Base-by-base conservation (phyloP, 208 protist species). In the Crithidia fasciculata region DNA sequence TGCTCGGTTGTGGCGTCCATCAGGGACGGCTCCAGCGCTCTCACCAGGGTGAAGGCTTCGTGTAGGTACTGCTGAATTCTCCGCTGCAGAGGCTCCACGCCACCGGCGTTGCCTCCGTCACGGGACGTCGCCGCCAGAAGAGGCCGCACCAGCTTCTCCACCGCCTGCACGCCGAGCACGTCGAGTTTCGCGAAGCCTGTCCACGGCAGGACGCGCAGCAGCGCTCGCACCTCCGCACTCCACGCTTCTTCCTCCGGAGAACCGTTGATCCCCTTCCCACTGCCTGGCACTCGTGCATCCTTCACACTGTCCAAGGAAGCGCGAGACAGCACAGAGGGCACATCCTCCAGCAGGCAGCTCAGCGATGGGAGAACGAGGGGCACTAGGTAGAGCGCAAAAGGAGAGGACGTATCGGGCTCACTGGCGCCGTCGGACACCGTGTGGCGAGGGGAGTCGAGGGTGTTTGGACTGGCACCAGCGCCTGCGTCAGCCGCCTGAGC, bases 201-300 rank as follows among this genome's bases (percentile, higher is more conserved):
- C 74, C 66, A 74, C 18, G 67, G 74, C 28, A 79, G 18, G 8
- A 79, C 67, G 15, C 60, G 67, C 13, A 79, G 44, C 19, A 79
- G 45, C 54, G 68, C 74, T 5, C 57, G 74, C 41, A 79, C 45
- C 47, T 79, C 74, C 16, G 50, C 53, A 12, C 18, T 15, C 74
- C 67, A 79, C 61, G 69, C 18, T 16, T 61, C 60, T 15, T 70
- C 61, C 44, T 59, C 61, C 19, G 59, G 50, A 13, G 43, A 50
- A 18, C 63, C 37, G 8, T 43, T 43, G 7, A 18, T 8, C n/a
- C 4, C 8, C 9, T 5, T 8, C 36, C 12, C 37, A 12, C 36
- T 36, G 56, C 36, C 28, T 28, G 28, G 28, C 28, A 28, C 28
- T 28, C 28, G 28, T 28, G 28, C 28, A 28, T 28, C 28, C 1